Evolutionary conservation across 805 yeast genomes (phyloP).

Genomic region (Schwanniomyces occidentalis): DNA sequence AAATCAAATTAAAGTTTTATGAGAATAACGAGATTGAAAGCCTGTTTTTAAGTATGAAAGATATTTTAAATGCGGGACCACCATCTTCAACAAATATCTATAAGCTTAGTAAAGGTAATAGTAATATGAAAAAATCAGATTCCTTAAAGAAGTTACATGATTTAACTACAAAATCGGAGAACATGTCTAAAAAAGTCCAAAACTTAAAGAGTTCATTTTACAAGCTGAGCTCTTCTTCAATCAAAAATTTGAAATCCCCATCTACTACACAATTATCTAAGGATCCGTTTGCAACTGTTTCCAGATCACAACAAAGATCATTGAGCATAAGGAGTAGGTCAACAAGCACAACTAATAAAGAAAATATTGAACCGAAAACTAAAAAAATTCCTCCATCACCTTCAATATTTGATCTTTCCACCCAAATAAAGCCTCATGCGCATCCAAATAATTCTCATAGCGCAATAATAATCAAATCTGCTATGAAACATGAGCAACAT

Average conservation of each 20-base stretch:
- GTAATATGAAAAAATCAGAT: slow-evolving; percentile 25
- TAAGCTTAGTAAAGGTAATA: slow-evolving; percentile 2
- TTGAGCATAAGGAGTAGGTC: not conserved
- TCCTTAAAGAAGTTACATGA: slow-evolving; percentile 34
- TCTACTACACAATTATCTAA: slow-evolving; percentile 6
- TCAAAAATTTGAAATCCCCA: slow-evolving; percentile 4
- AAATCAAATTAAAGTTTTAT: slow-evolving; percentile 1
- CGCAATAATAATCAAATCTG: no score
- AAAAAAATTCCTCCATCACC: slow-evolving; percentile 1
- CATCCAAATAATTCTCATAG: not conserved
- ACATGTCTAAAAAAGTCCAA: slow-evolving; percentile 9
- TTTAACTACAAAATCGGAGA: slow-evolving; percentile 19
- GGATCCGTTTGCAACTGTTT: slow-evolving; percentile 1
- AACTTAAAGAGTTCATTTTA: slow-evolving; percentile 10
- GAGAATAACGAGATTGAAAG: slow-evolving; percentile 13
- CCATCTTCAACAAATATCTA: slow-evolving; percentile 10
- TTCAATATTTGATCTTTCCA: slow-evolving; percentile 2
- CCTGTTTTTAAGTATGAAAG: slow-evolving; percentile 26
- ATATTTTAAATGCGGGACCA: slow-evolving; percentile 27
- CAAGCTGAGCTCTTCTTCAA: not conserved
- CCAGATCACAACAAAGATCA: not conserved
- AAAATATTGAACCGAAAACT: slow-evolving; percentile 2
- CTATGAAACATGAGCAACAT: no score
- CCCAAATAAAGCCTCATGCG: not conserved
- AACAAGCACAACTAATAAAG: slow-evolving; percentile 1